A percentile compares a stretch with the other conserved stretches of the same genome.
Evolutionary conservation across 2,329 filamentous ascomycete species (phyloP).

Genomic region (Myriosclerotinia duriaeana): DNA sequence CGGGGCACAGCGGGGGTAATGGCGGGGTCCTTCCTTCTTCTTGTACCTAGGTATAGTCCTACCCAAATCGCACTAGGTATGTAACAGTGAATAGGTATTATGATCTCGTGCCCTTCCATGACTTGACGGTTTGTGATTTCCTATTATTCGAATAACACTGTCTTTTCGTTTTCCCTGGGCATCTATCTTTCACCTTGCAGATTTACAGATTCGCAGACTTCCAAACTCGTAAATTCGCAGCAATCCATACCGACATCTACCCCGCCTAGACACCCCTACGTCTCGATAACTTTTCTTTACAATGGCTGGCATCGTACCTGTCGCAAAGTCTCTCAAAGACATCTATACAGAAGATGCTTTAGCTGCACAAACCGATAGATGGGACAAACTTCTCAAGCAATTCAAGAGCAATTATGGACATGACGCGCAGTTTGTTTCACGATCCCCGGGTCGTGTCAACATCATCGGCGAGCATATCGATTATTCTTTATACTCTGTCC

Average conservation of each 20-base stretch:
- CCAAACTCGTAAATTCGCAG: not conserved
- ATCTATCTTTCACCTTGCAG: not conserved
- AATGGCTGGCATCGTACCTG: constrained; percentile 66
- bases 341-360: constrained; percentile 80
- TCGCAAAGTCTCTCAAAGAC: constrained; percentile 70
- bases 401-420: constrained; percentile 72
- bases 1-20: constrained; percentile 13
- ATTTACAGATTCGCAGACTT: not conserved
- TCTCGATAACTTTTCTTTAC: constrained; percentile 23
- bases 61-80: not conserved
- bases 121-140: not conserved
- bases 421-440: constrained; percentile 75
- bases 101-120: constrained; percentile 15
- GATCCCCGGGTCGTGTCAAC: constrained; percentile 92
- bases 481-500: constrained; percentile 93
- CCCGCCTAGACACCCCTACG: constrained; percentile 22
- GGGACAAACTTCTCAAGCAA: constrained; percentile 68
- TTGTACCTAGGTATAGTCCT: constrained; percentile 12
- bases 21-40: constrained; percentile 18
- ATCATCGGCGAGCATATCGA: constrained; percentile 99
- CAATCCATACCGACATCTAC: constrained; percentile 21
- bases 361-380: constrained; percentile 66
- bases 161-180: not conserved
- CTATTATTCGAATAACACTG: not conserved
- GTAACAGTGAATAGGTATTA: constrained; percentile 7